Evolutionary conservation across 768 basidiomycete genomes (phyloP), one percentile per base, ranked within the genome.

Genomic region (Mycena filopes): DNA sequence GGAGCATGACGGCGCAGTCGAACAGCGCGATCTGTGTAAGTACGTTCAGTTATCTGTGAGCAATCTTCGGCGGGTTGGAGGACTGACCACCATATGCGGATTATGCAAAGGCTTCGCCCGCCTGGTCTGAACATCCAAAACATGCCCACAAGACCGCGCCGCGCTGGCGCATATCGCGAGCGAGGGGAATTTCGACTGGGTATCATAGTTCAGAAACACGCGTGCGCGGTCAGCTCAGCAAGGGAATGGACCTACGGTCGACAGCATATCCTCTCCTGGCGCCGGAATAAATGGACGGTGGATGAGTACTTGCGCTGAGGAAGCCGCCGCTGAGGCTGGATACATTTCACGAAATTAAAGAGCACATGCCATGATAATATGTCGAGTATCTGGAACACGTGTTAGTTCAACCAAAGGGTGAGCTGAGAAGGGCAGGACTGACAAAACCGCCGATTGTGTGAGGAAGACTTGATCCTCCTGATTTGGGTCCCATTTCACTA

Each of bases 1-100:
- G 73, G 13, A 83, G 74, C 6, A 83, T 76, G 28, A 82, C 75
- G 1, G 76, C 79, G 9, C 78, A 75, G 12, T 33, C 31, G 12
- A 33, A 33, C 5, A 33, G 31, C 5, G 31, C 31, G 31, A 33
- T 33, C 31, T 33, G 31, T n/a, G n/a, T n/a, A 33, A 5, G 12
- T 5, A 12, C 31, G 31, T 5, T 33, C 12, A 12, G 31, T 33
- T 33, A 33, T 12, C 5, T 33, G 12, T 33, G 12, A 33, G 12
- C 31, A 33, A n/a, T n/a, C n/a, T n/a, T n/a, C n/a, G n/a, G n/a
- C n/a, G 31, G 12, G 31, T 5, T 33, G 7, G 12, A 33, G 31
- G 5, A 33, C 31, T 33, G 7, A 33, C 31, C 31, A 33, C 31
- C 7, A 33, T 12, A 33, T 33, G 31, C 31, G 31, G 31, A 33